Base-by-base conservation (phyloP, 768 basidiomycete genomes). In the Lactarius hatsudake region DNA sequence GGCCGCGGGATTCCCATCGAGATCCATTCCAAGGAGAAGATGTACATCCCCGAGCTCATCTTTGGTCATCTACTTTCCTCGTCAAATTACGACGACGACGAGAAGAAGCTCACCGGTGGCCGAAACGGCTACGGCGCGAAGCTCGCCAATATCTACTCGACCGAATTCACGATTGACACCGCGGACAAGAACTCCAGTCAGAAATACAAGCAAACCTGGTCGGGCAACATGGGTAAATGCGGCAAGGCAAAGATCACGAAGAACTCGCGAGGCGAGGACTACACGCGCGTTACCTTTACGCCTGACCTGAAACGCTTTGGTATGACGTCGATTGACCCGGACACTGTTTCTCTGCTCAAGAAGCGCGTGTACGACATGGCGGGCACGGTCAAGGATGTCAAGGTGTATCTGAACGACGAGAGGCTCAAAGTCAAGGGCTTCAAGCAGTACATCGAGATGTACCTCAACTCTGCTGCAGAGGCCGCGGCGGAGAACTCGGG, bases 81-180 rank as follows among this genome's bases (percentile, higher is more conserved):
- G 13, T 96, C 94, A 55, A 98, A 98, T 81, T 98, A 96, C 74
- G 96, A 99, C 76, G 97, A 99, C 72, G 91, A 95, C 77, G 96
- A 99, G 81, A 97, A 95, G 84, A 98, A 97, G 79, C 84, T 98
- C 59, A 98, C 95, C 0, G 97, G 97, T 78, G 97, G 97, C 77
- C 88, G 97, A 74, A 99, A 99, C 73, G 97, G 97, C 74, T 98
- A 94, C 74, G 97, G 97, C 72, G 97, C 97, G 61, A 99, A 99
- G 76, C 84, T 99, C 51, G 91, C 97, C 62, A 98, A 99, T 79
- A 97, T 98, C 71, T 99, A 98, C 80, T 99, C 97, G 2, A 89
- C 85, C 69, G 91, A 96, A 76, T 99, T 99, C 78, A 94, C 88
- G 12, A 83, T 99, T 73, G 97, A 99, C 72, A 99, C 97, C 2